Evolutionary conservation across 805 yeast genomes (phyloP).

Genomic region (Myxozyma lipomycoides): DNA sequence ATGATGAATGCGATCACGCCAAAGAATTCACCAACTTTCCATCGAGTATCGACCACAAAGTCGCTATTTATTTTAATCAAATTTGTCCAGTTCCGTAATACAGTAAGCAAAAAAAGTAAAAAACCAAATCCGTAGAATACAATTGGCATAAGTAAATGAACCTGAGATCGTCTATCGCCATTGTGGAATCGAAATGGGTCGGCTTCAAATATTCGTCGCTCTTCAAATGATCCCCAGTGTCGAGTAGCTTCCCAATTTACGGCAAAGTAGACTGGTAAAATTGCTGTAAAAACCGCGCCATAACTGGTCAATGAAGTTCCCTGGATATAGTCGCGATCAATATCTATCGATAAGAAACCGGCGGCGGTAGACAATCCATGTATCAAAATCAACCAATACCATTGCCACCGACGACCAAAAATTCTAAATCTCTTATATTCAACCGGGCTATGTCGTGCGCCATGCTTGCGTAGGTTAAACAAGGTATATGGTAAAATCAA

Average conservation of each 20-base stretch:
- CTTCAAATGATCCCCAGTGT: slow-evolving; percentile 35
- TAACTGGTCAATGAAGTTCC: slow-evolving; percentile 30
- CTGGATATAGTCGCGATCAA: slow-evolving; percentile 33
- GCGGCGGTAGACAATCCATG: slow-evolving; percentile 31
- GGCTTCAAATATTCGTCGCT: slow-evolving; percentile 30
- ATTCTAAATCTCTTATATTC: slow-evolving; percentile 30
- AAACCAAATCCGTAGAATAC: slow-evolving; percentile 31
- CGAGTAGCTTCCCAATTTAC: slow-evolving; percentile 33
- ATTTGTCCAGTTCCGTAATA: slow-evolving; percentile 32
- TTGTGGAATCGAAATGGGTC: slow-evolving; percentile 30
- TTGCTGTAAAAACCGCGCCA: slow-evolving; percentile 30
- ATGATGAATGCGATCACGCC: slow-evolving; percentile 29
- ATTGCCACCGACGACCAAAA: slow-evolving; percentile 32
- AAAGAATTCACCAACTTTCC: slow-evolving; percentile 33
- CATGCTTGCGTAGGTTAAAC: slow-evolving; percentile 32
- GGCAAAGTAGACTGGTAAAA: slow-evolving; percentile 28
- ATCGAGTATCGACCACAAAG: slow-evolving; percentile 27
- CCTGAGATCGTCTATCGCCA: slow-evolving; percentile 27
- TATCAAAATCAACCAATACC: slow-evolving; percentile 34
- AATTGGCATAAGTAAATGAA: slow-evolving; percentile 30
- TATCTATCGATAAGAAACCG: slow-evolving; percentile 34
- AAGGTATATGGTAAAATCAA: slow-evolving; percentile 29
- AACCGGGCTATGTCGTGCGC: slow-evolving; percentile 19
- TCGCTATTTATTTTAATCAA: slow-evolving; percentile 9
- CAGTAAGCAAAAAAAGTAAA: slow-evolving; percentile 31